phyloP scores from a whole-genome alignment of 78 protist genomes.

The Dictyostelium firmibasis region DNA sequence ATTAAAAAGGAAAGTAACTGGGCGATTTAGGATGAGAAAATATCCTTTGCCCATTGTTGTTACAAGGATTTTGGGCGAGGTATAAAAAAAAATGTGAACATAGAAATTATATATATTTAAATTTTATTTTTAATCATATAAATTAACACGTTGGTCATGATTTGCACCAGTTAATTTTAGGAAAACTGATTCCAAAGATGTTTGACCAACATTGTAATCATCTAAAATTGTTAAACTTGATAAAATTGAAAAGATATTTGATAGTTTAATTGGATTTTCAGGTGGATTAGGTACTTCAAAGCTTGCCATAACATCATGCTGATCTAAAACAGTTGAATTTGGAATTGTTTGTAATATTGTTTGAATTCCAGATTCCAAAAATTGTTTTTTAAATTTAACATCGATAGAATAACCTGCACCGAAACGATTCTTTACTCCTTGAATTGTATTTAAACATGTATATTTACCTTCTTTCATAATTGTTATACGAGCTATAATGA shows the following conservation, averaged over 20 bases:
- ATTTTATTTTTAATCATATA: not conserved
- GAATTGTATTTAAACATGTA: slow-evolving; percentile 80
- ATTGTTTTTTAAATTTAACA: slow-evolving; percentile 36
- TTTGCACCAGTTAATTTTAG: slow-evolving; percentile 34
- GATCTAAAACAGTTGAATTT: not conserved
- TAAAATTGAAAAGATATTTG: slow-evolving; percentile 15
- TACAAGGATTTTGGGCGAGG: no score
- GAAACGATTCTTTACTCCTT: slow-evolving; percentile 85
- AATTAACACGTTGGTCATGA: not conserved
- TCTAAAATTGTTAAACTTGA: slow-evolving; percentile 27
- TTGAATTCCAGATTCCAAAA: slow-evolving; percentile 15
- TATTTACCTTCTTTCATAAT: slow-evolving; percentile 93
- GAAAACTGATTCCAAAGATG: slow-evolving; percentile 60
- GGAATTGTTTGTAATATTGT: slow-evolving; percentile 5
- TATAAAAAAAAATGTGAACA: no score
- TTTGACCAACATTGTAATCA: slow-evolving; percentile 30
- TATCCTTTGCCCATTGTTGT: no score
- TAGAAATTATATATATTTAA: no score
- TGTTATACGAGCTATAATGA: slow-evolving; percentile 82
- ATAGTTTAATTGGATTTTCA: slow-evolving; percentile 9
- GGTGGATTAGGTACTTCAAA: slow-evolving; percentile 24
- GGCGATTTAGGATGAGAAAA: no score
- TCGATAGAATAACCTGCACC: slow-evolving; percentile 93
- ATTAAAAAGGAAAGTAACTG: no score
- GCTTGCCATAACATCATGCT: slow-evolving; percentile 32